These are phyloP conservation scores for Ceratobasidium sp. DNA, from an alignment of 1,284 basidiomycete species.

Conservation along the genomic window DNA sequence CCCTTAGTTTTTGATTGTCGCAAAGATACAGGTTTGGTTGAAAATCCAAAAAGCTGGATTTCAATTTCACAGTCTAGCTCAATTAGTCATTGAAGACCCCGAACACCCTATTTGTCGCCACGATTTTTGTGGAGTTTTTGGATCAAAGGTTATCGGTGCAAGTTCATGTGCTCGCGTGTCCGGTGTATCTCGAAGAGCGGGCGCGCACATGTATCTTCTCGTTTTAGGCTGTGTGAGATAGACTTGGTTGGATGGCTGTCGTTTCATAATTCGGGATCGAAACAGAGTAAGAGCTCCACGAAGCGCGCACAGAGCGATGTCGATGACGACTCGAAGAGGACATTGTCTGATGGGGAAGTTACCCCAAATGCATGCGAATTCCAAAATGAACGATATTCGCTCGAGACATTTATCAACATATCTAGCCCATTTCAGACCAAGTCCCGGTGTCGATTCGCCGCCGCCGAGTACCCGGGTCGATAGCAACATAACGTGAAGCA, in stretches of 20 bases:
- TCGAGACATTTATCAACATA: not conserved
- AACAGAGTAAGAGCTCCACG: not conserved
- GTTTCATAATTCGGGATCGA: conserved; percentile 1
- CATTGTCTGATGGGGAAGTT: not conserved
- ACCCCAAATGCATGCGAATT: not conserved
- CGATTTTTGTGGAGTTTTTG: not conserved
- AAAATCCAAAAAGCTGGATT: conserved; percentile 13
- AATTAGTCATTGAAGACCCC: not conserved
- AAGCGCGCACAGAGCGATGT: not conserved
- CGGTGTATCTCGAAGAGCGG: not conserved
- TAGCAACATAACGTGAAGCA: not conserved
- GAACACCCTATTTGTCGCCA: not conserved
- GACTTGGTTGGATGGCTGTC: conserved; percentile 2
- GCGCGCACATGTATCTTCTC: not conserved
- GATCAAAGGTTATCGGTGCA: conserved; percentile 7
- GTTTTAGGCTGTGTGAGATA: not conserved
- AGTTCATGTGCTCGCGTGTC: not conserved
- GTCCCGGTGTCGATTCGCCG: not conserved
- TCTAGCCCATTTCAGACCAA: conserved; percentile 5
- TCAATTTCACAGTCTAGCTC: not conserved
- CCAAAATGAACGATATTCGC: conserved; percentile 2
- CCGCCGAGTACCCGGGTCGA: not conserved
- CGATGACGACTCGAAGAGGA: not conserved
- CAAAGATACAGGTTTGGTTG: conserved; percentile 12
- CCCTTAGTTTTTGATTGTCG: conserved; percentile 30